These are phyloP conservation scores for Wickerhamiella galacta DNA, from an alignment of 805 yeast species.

Conservation along the genomic window DNA sequence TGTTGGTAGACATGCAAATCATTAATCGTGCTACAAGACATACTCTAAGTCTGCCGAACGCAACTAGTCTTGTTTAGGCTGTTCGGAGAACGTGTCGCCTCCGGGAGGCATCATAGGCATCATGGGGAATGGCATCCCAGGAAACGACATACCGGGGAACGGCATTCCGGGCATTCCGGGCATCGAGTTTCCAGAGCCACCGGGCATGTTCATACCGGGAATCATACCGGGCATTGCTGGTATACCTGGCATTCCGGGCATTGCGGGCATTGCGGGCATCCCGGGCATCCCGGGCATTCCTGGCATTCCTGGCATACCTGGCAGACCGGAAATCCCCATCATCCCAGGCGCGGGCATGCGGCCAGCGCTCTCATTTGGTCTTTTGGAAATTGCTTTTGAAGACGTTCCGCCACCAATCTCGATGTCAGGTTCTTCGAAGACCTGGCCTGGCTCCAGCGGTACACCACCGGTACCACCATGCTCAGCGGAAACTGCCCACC, in stretches of 20 bases:
- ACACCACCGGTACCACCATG: constrained; percentile 96
- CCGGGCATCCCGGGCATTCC: constrained; percentile 14
- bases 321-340: constrained; percentile 12
- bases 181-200: constrained; percentile 11
- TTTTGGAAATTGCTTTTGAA: constrained; percentile 53
- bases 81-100: not conserved
- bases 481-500: constrained; percentile 79
- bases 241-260: constrained; percentile 15
- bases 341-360: constrained; percentile 1
- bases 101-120: constrained; percentile 2
- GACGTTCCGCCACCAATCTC: constrained; percentile 91
- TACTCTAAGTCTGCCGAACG: no score
- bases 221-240: constrained; percentile 17
- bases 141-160: constrained; percentile 1
- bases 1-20: no score
- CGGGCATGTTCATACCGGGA: no score
- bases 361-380: not conserved
- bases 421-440: constrained; percentile 93
- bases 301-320: constrained; percentile 13
- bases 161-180: constrained; percentile 15
- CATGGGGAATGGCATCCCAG: constrained; percentile 4
- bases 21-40: no score
- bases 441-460: constrained; percentile 61
- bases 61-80: no score
- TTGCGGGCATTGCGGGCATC: constrained; percentile 10